These are phyloP conservation scores for Bipolaris bicolor DNA, from an alignment of 2,329 filamentous ascomycete species.

Conservation along the genomic window DNA sequence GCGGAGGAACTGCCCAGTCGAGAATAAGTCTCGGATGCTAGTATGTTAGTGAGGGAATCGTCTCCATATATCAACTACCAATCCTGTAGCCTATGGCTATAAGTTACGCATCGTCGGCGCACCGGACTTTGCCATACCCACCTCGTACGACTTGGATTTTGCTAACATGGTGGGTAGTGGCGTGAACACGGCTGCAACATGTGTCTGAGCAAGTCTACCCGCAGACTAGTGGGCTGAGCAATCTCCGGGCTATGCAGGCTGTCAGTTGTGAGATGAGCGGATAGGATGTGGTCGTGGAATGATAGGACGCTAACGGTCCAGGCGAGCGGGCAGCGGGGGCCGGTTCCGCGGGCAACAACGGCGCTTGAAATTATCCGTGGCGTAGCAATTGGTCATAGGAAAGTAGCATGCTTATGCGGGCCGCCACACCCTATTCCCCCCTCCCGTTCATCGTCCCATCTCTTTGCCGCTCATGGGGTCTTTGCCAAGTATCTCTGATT, in stretches of 20 bases:
- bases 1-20: not conserved
- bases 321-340: conserved; percentile 1
- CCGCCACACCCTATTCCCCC: conserved; percentile 7
- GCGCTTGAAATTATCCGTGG: conserved; percentile 9
- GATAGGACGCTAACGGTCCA: conserved; percentile 4
- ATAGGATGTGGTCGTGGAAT: not conserved
- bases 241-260: conserved; percentile 7
- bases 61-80: not conserved
- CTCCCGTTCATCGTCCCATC: conserved; percentile 3
- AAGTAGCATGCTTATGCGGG: conserved; percentile 6
- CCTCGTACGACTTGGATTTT: not conserved
- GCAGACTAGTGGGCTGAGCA: not conserved
- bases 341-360: conserved; percentile 5
- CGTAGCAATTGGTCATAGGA: not conserved
- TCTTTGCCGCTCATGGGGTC: not conserved
- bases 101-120: not conserved
- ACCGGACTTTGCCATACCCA: not conserved
- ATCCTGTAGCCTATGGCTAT: not conserved
- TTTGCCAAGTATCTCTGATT: not conserved
- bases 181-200: not conserved
- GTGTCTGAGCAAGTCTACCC: not conserved
- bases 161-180: not conserved
- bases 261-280: conserved; percentile 5
- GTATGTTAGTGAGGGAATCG: not conserved
- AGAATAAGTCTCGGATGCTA: not conserved